Evolutionary conservation across 2,329 filamentous ascomycete genomes (phyloP), one percentile per base, ranked within the genome.

Genomic region (Chaetomium sp.): DNA sequence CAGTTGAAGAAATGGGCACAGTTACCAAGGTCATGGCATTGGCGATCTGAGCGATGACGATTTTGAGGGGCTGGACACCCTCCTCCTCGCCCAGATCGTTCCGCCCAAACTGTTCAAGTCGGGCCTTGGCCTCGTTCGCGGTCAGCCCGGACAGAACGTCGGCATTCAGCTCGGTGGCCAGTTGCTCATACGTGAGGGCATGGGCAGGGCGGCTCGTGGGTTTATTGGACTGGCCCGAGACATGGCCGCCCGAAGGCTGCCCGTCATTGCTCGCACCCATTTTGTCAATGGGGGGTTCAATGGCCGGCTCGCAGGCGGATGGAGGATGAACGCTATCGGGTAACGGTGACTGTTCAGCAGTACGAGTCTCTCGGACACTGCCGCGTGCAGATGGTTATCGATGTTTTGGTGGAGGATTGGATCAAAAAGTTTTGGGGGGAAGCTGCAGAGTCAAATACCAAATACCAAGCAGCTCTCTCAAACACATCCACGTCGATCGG

Each of bases 11-110:
- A n/a, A 54, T 35, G 33, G 25, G 4, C 16, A 77, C 81, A 70
- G 77, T 70, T 77, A 86, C 85, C 72, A 92, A 76, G 59, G 90
- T 90, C 90, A 92, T 92, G 64, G 90, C 90, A 79, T 93, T 93
- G 72, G 88, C 85, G 29, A 92, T 76, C 74, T 93, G 90, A 70
- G 89, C 88, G 62, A 90, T 78, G 53, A 93, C 77, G 38, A 93
- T 90, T 71, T 88, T 93, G 72, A 87, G 79, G 87, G 87, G 82
- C 74, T 84, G 85, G 49, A 93, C 87, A 31, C 85, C 86, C 38
- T 85, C 87, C n/a, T 83, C 87, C 33, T 91, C 86, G 53, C 91
- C 86, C 21, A 93, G 82, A 72, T 91, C 88, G 77, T 93, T 93
- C 13, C 76, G 79, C 53, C 89, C 89, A 73, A 87, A 87, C 65